These are phyloP conservation scores for Petunia hybrid DNA, from an alignment of 305 asterid genomes.

Conservation along the genomic window DNA sequence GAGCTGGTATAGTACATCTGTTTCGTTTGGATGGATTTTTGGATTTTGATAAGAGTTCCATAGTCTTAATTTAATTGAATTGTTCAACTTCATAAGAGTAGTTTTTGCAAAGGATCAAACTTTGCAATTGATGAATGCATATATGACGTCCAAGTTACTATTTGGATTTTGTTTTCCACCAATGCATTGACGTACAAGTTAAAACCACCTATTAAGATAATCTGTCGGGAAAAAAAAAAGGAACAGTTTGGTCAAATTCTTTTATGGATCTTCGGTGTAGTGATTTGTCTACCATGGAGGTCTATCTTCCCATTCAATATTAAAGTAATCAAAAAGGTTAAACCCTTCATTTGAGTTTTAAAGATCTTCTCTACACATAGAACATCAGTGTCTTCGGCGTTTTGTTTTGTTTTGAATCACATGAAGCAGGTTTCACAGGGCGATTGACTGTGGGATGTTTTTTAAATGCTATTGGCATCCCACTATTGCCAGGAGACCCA, in stretches of 20 bases:
- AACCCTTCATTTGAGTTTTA: neutral
- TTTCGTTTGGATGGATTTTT: neutral
- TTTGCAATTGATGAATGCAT: neutral
- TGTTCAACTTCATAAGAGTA: too few relatives aligned
- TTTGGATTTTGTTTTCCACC: neutral
- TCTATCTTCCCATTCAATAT: neutral
- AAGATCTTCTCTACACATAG: neutral
- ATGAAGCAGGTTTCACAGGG: neutral
- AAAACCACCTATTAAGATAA: neutral
- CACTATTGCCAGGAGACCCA: too few relatives aligned
- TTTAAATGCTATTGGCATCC: neutral
- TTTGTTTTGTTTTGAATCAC: too few relatives aligned
- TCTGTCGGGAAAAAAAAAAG: too few relatives aligned
- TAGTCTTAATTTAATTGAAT: too few relatives aligned
- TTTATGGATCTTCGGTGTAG: too few relatives aligned
- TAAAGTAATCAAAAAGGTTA: neutral
- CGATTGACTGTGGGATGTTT: neutral
- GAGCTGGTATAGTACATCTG: neutral
- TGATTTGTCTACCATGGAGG: neutral
- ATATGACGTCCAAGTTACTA: neutral
- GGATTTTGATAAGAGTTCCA: too few relatives aligned
- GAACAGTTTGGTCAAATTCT: too few relatives aligned
- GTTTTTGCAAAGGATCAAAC: too few relatives aligned
- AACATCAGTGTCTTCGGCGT: neutral
- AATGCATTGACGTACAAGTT: neutral